Base-by-base conservation (phyloP, 768 basidiomycete genomes). In the Macrolepiota dolichaula region DNA sequence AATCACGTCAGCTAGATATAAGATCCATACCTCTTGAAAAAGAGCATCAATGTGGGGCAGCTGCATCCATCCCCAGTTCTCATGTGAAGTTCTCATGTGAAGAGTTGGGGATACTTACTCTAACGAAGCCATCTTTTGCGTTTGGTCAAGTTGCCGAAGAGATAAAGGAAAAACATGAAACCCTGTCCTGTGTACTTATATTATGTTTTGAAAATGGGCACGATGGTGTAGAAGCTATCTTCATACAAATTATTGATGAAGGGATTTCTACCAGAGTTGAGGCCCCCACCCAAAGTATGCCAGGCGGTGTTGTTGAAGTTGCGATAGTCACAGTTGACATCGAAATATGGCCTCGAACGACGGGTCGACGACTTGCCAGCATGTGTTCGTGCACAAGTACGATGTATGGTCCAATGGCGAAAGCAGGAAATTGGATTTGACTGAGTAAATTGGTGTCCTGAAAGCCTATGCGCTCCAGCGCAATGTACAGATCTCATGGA, bases 21-120 rank as follows among this genome's bases (percentile, higher is more conserved):
- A 7, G 29, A 7, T 7, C 42, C 25, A 57, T 32, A 67, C 68
- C 54, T 63, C 57, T 67, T 59, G 17, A n/a, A 69, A 53, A 2
- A 65, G 68, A 4, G 66, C 57, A 36, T 69, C 68, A 10, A 62
- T 67, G 32, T 69, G 66, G 6, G 68, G 66, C 25, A 69, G 50
- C 42, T 69, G 66, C 65, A 67, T 66, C 62, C 65, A 69, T 38
- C 65, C 67, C 68, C 66, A 69, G 50, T 69, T 69, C 36, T 69
- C 68, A 35, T 69, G 68, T 4, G 66, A 58, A 32, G 68, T 19
- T 69, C 66, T 10, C 64, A 50, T 3, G 68, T 59, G 17, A 66
- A 59, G 1, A 67, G 59, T 36, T 69, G 63, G 1, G 68, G 66
- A 17, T 66, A 52, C 58, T 69, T 69, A 63, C 29, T 63, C 62